These are phyloP conservation scores for Sequoia sempervirens DNA, from an alignment of 75 land plant species.

Conservation along the genomic window DNA sequence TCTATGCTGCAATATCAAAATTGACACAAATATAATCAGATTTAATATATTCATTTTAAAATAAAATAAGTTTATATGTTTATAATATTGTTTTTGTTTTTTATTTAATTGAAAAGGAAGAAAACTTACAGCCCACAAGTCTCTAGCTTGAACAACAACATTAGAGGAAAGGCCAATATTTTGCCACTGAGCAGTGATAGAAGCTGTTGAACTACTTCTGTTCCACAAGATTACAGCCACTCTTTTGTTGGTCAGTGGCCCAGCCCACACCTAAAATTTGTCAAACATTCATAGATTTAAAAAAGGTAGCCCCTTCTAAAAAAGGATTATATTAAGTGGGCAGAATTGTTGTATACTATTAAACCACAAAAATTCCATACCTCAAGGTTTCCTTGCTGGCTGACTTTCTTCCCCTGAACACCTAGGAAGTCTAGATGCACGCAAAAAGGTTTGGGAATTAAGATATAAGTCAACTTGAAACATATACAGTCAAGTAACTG, in stretches of 20 bases:
- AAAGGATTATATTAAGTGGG: neutral
- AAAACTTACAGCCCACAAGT: conserved; percentile 64
- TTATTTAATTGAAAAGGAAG: neutral
- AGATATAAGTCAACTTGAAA: neutral
- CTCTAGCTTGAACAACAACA: conserved; percentile 44
- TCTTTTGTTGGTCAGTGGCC: conserved; percentile 42
- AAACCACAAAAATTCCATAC: conserved; percentile 13
- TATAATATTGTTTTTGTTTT: neutral
- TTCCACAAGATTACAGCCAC: conserved; percentile 65
- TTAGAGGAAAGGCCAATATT: conserved; percentile 45
- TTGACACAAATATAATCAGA: neutral
- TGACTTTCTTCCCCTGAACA: conserved; percentile 73
- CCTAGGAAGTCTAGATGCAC: conserved; percentile 46
- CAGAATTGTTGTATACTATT: neutral
- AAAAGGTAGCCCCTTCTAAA: neutral
- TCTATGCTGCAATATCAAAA: neutral
- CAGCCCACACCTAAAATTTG: conserved; percentile 73
- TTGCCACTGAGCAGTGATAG: conserved; percentile 53
- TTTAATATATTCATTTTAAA: neutral
- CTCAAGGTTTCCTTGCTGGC: conserved; percentile 36
- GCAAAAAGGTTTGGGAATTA: neutral
- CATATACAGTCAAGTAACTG: neutral
- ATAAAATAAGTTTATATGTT: neutral
- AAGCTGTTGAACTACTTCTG: conserved; percentile 32
- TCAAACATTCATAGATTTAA: neutral